Conservation (phyloP, 1,139 yeast genomes). For the Blastobotrys apis region DNA sequence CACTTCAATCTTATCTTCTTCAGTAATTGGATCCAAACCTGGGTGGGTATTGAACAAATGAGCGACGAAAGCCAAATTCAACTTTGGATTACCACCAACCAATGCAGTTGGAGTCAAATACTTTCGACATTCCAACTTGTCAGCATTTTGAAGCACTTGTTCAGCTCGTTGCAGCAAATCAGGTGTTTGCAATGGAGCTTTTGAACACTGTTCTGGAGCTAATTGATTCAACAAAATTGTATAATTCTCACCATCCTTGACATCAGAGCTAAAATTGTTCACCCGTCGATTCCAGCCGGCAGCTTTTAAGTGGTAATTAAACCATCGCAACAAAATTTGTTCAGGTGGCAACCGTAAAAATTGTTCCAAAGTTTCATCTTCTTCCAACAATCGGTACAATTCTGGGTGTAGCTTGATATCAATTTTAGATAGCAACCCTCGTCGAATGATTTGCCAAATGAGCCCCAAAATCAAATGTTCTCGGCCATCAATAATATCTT, state of each 20-base stretch:
- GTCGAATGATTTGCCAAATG: constrained; percentile 96
- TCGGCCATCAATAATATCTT: constrained; percentile 93
- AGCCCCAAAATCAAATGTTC: constrained; percentile 94
- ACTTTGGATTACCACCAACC: constrained; percentile 94
- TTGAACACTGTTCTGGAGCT: constrained; percentile 78
- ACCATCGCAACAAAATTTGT: constrained; percentile 95
- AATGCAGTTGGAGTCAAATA: constrained; percentile 89
- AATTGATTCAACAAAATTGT: constrained; percentile 84
- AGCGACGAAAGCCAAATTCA: constrained; percentile 95
- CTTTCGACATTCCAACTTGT: constrained; percentile 85
- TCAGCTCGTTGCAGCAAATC: constrained; percentile 82
- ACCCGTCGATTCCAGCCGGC: constrained; percentile 92
- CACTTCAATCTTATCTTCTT: constrained; percentile 75
- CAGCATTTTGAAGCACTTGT: constrained; percentile 79
- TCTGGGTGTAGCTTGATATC: constrained; percentile 97
- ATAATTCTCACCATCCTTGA: constrained; percentile 92
- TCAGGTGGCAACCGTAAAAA: constrained; percentile 96
- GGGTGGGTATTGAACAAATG: constrained; percentile 95
- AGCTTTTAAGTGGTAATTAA: constrained; percentile 89
- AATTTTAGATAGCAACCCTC: constrained; percentile 89
- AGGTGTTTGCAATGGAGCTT: constrained; percentile 67
- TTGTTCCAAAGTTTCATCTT: constrained; percentile 95
- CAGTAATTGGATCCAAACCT: constrained; percentile 93
- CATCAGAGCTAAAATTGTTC: constrained; percentile 78
- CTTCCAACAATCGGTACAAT: constrained; percentile 87